A percentile compares a stretch with the other conserved stretches of the same genome.
These are phyloP conservation scores for Stentor coeruleus DNA, from an alignment of 73 alveolate genomes.

Conservation along the genomic window DNA sequence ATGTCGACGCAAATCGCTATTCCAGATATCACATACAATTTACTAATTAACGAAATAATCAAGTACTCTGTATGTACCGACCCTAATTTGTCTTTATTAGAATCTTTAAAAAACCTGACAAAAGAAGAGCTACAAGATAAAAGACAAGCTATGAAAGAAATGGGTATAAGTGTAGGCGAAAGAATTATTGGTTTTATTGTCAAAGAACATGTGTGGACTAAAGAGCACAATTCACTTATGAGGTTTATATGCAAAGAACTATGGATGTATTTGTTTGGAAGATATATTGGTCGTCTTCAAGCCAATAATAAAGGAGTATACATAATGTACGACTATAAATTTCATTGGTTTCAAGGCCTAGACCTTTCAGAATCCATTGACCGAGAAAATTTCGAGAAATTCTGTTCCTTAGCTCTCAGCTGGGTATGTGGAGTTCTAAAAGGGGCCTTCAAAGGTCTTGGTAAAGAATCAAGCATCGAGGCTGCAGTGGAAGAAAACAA, in stretches of 20 bases:
- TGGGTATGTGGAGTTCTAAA: conserved; percentile 27
- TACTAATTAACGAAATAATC: conserved; percentile 1
- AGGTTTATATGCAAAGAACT: conserved; percentile 19
- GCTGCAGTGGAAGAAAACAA: neutral
- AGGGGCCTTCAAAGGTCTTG: conserved; percentile 13
- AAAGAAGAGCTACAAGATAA: conserved; percentile 5
- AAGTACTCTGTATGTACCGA: neutral
- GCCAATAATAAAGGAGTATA: conserved; percentile 22
- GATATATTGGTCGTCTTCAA: conserved; percentile 13
- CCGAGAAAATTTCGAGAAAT: neutral
- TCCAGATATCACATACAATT: neutral
- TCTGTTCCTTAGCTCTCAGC: neutral
- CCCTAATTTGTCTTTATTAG: neutral
- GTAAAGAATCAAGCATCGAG: neutral
- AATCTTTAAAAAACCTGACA: neutral
- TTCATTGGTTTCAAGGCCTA: neutral
- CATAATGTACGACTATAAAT: conserved; percentile 19
- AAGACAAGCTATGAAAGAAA: neutral
- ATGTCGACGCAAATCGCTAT: too few relatives aligned
- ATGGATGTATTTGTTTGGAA: conserved; percentile 7
- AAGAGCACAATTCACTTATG: neutral
- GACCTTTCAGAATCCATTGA: neutral
- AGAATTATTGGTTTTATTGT: neutral
- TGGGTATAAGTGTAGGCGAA: neutral
- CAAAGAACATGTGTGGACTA: conserved; percentile 17